Base-by-base conservation (phyloP, 148 eudicot species). In the Agrostemma githago region DNA sequence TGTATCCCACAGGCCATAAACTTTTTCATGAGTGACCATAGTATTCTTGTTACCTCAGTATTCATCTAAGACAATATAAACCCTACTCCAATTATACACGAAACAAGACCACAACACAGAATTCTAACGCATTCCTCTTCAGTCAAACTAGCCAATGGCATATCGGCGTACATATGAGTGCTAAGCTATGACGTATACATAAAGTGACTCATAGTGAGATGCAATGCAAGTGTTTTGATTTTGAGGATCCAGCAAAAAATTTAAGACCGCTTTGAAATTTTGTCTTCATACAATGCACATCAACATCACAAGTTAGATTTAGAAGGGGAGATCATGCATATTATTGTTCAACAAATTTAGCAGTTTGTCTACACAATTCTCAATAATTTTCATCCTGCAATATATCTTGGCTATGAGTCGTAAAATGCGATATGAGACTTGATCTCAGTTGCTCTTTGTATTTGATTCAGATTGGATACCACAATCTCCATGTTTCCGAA, bases 1-100 rank as follows among this genome's bases (percentile, higher is more conserved):
- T 64, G 76, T 20, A 58, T 66, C 53, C 16, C 21, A 34, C 72
- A 56, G 37, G 62, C 76, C 72, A 64, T 43, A 42, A 42, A 56
- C 56, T 38, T 44, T 51, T 10, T 51, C 56, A 51, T 8, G 56
- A 79, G 53, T 15, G 58, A 68, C 39, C 19, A 43, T n/a, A 66
- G 16, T 46, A 20, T 62, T 62, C 16, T 60, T 26, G 46, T 17
- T 34, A 66, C 53, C 69, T 7, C 61, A 7, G 64, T 68, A 48
- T 17, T 66, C 6, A 9, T 62, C 21, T 6, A 19, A 2, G 1
- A 51, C 56, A 51, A 68, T 6, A 68, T n/a, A 66, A 42, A 17
- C 54, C 51, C 54, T 20, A 42, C 37, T 67, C 20, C 53, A 2
- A 66, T 39, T 2, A 66, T 40, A 66, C 43, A 39, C 0, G 70